Evolutionary conservation across 2,329 filamentous ascomycete species (phyloP), one percentile per base, ranked within the genome.

Genomic region (Xylaria sp.): DNA sequence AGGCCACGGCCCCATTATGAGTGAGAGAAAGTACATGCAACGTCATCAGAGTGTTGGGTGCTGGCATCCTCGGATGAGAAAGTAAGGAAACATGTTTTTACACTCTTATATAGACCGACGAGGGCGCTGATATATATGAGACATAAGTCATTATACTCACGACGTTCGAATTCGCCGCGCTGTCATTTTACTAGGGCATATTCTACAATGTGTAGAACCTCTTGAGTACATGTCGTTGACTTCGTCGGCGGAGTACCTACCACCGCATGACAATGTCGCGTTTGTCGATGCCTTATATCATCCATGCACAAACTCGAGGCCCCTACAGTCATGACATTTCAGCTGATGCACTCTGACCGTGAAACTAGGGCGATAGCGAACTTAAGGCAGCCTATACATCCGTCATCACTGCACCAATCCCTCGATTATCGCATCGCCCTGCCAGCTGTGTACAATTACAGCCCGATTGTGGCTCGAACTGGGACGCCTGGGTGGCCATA

Each of bases 111-210:
- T 7, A n/a, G 13, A 23, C 46, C 11, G 31, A 33, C 17, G 3
- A n/a, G 17, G 26, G 54, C 38, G 48, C 38, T 28, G 13, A n/a
- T 26, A 28, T 33, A 28, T 13, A 65, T 33, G 36, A 44, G 13
- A 42, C 23, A 28, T 38, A 42, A 83, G 83, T 86, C 5, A 70
- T 83, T 1, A 80, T 87, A 6, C 80, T 91, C 6, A 85, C 86
- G 75, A 72, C 81, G 4, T 89, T 89, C 72, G 86, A 90, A 56
- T 77, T 90, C 5, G 79, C 72, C 11, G 81, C 89, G 4, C 75
- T 91, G 0, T 89, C 86, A 0, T 77, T 91, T 2, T 90, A 88
- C 78, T 91, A 88, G 88, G 88, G 80, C 0, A 84, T 85, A 0
- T 84, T 90, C 23, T 87, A 82, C 73, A 74, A 81, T 15, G 81